Evolutionary conservation across 352 stramenopile genomes (phyloP), one percentile per base, ranked within the genome.

Genomic region (Elongisporangium prolatum): DNA sequence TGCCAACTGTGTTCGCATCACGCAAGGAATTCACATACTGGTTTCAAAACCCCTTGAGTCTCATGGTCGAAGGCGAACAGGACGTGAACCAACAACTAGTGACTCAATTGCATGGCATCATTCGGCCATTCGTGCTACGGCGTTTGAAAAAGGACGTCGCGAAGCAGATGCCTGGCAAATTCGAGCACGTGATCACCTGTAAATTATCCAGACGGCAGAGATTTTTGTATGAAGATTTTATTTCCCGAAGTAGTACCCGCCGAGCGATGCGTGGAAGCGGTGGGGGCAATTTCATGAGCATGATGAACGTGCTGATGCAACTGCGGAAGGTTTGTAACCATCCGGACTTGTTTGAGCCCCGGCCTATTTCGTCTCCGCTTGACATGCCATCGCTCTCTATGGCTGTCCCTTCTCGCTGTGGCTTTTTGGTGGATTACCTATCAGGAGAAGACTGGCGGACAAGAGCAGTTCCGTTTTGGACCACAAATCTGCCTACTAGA

Each of bases 301-400:
- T 99, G 96, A 99, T 99, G 97, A 98, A 98, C 60, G 95, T 99
- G 14, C 78, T 99, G 8, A 99, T 99, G 97, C 96, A 99, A 68
- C 77, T 99, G 11, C 84, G 97, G 34, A 99, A 99, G 69, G 87
- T 97, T 14, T 97, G 90, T 71, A 99, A 99, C 64, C 97, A 99
- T 64, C 97, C 97, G n/a, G 97, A 99, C 73, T 77, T 99, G 38
- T 99, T 99, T 73, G 97, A 99, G 25, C 77, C 77, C 1, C 77
- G 97, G n/a, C 93, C 96, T 8, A 98, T 99, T 44, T 72, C 84
- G 11, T 98, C 96, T n/a, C 96, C 97, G 40, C 97, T 99, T 64
- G 84, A 93, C 62, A 78, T 93, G 72, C 56, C 65, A 0, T 54
- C 59, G 52, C 59, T 89, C 20, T 52, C 52, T 2, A 17, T 86